Percentiles rank a stretch among this genome's conserved stretches.
phyloP scores from a whole-genome alignment of 306 rosid species.

The Ammopiptanthus mongolicus region DNA sequence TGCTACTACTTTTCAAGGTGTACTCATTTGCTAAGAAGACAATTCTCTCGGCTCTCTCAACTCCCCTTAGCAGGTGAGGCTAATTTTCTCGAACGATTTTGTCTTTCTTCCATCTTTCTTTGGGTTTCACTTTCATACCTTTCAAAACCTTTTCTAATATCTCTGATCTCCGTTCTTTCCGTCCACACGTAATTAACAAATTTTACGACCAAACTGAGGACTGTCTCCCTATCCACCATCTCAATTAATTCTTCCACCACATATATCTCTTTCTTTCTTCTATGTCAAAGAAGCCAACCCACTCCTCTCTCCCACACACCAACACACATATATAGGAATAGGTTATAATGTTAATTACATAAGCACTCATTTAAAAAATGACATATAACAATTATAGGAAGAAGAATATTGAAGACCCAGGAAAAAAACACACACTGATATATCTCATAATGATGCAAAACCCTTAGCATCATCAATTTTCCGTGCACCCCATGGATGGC shows the following conservation, averaged over 20 bases:
- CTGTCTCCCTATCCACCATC: not conserved
- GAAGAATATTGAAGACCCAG: not conserved
- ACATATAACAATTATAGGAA: not conserved
- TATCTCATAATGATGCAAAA: not conserved
- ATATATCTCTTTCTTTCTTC: not conserved
- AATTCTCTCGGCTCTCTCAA: not conserved
- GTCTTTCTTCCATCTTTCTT: not conserved
- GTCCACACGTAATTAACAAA: not conserved
- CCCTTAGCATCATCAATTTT: not conserved
- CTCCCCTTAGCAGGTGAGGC: not conserved
- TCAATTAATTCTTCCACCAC: not conserved
- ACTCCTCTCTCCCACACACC: not conserved
- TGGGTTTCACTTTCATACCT: conserved; percentile 1
- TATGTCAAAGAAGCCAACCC: not conserved
- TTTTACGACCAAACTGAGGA: not conserved
- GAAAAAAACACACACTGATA: not conserved
- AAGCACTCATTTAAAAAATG: not conserved
- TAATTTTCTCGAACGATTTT: no score
- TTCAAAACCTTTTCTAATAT: conserved; percentile 21
- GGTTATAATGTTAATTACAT: not conserved
- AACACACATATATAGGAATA: not conserved
- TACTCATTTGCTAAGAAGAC: not conserved
- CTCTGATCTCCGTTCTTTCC: not conserved
- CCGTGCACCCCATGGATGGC: conserved; percentile 28
- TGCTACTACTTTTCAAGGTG: conserved; percentile 30